Conservation (phyloP, 2,329 filamentous ascomycete species). For the Nigrograna mackinnonii region DNA sequence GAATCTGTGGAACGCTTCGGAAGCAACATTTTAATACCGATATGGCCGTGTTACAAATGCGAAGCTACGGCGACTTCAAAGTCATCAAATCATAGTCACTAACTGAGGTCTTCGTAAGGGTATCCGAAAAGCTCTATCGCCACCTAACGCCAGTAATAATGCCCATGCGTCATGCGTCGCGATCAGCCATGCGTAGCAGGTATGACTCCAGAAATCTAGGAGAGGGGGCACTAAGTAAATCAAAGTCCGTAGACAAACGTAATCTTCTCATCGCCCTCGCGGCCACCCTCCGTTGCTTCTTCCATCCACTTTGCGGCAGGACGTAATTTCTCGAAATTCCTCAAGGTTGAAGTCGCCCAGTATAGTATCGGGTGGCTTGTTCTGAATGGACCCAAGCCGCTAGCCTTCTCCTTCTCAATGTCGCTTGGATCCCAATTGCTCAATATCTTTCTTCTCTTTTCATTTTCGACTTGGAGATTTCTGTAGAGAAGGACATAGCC, state of each 20-base stretch:
- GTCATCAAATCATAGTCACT: too few relatives aligned
- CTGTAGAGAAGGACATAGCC: slow-evolving; percentile 47
- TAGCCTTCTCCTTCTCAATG: slow-evolving; percentile 35
- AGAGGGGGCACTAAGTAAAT: slow-evolving; percentile 2
- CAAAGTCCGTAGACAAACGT: slow-evolving; percentile 49
- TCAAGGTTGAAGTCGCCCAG: slow-evolving; percentile 6
- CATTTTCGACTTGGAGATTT: slow-evolving; percentile 44
- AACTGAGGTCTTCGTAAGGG: too few relatives aligned
- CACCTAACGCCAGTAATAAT: neutral
- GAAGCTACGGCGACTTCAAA: too few relatives aligned
- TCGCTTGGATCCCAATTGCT: slow-evolving; percentile 44
- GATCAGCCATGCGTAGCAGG: neutral
- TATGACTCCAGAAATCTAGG: too few relatives aligned
- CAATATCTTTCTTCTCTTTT: slow-evolving; percentile 28
- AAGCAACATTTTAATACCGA: too few relatives aligned
- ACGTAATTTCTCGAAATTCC: slow-evolving; percentile 13
- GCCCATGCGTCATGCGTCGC: neutral
- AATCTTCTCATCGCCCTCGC: slow-evolving; percentile 50
- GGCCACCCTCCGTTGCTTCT: slow-evolving; percentile 34
- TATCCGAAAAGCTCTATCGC: too few relatives aligned
- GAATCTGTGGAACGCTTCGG: too few relatives aligned
- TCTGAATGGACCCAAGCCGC: slow-evolving; percentile 33
- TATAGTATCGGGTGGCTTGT: slow-evolving; percentile 27
- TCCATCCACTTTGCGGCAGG: slow-evolving; percentile 33
- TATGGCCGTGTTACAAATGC: too few relatives aligned